Base-by-base conservation (phyloP, 495 filamentous ascomycete genomes). In the Podospora pseudoanserina region DNA sequence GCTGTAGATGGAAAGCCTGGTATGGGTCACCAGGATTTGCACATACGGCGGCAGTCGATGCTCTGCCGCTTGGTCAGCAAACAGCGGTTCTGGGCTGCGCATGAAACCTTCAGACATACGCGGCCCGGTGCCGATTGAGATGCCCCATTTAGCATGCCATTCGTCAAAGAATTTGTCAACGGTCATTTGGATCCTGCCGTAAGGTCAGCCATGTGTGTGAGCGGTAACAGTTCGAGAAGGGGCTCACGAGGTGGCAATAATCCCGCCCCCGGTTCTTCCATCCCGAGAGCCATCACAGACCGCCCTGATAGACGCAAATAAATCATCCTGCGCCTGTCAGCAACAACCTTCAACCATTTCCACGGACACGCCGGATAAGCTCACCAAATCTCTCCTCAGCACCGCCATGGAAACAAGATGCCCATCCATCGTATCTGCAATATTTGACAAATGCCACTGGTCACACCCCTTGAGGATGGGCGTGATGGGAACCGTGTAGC, bases 21-120 rank as follows among this genome's bases (percentile, higher is more conserved):
- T 90, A 72, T 92, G 89, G 4, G 85, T 89, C n/a, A 89, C 86
- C 16, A 92, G 79, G 61, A 92, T 92, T 64, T 91, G 88, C 28
- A 92, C 89, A 68, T 92, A 92, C 2, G 89, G 89, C 3, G 89
- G 89, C 15, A 91, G 82, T 9, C 84, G 84, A 28, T 82, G 82
- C 68, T 86, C 87, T 89, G 60, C 54, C 6, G 1, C 26, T 11
- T 19, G 2, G 65, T 70, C 63, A 68, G 68, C 15, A 44, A 44
- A 54, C 13, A 55, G 39, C 9, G 7, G 3, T 39, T 19, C 18
- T 4, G 39, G 15, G 15, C 39, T 49, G 9, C 2, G 39, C 15
- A 49, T 49, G 13, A 49, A 13, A 49, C 39, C 39, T 13, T 49
- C 4, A 7, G 20, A 72, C 79, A 74, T 79, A 85, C 85, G 78